These are phyloP conservation scores for Eucalyptus decipiens DNA, from an alignment of 345 rosid genomes.

Conservation along the genomic window DNA sequence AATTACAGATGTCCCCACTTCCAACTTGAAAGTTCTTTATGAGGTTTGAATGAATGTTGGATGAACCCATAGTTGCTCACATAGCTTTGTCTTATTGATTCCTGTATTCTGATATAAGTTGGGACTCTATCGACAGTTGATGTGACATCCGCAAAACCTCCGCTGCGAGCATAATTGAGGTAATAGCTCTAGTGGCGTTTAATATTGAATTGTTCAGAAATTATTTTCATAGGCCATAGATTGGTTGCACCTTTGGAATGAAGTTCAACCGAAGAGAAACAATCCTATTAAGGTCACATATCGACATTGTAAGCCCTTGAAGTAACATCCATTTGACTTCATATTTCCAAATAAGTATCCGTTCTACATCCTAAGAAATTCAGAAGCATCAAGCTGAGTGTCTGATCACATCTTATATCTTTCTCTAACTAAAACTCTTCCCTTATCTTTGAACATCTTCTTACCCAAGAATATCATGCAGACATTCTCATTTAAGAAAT, in stretches of 20 bases:
- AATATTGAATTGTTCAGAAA: background rate
- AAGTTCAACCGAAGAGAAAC: background rate
- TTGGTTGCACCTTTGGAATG: background rate
- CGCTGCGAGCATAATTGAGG: background rate
- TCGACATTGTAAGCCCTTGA: background rate
- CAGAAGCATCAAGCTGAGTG: background rate
- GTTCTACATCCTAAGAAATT: background rate
- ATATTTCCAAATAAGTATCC: background rate
- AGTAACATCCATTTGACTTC: background rate
- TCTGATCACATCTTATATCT: background rate
- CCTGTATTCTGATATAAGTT: background rate
- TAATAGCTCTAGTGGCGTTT: background rate
- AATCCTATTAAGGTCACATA: background rate
- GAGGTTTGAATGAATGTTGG: background rate
- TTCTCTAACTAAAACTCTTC: background rate
- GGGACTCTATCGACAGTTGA: background rate
- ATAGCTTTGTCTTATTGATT: background rate
- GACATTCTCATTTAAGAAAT: background rate
- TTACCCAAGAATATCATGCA: background rate
- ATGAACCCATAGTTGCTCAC: background rate
- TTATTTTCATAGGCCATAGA: background rate
- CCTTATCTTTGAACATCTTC: background rate
- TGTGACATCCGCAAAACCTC: background rate
- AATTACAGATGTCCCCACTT: slow-evolving; percentile 35
- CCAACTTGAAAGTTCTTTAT: slow-evolving; percentile 25